A percentile compares a stretch with the other conserved stretches of the same genome.
Conservation (phyloP, 164 flowering plant genomes). For the Platanus orientalis region DNA sequence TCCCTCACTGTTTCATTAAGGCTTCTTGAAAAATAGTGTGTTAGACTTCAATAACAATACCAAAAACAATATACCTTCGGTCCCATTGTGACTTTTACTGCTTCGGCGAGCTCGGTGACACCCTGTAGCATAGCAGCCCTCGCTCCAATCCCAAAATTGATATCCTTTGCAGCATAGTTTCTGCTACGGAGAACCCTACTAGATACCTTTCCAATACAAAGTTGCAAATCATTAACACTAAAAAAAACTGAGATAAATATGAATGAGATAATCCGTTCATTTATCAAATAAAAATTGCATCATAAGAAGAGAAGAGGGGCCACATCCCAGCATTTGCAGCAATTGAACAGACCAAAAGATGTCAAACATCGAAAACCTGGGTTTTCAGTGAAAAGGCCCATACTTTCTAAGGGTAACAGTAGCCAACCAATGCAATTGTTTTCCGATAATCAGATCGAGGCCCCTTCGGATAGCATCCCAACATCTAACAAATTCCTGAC, state of each 20-base stretch:
- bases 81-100: slow-evolving; percentile 90
- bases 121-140: slow-evolving; percentile 80
- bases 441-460: neutral
- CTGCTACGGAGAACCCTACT: slow-evolving; percentile 39
- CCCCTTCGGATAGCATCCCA: neutral
- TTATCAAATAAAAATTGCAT: neutral
- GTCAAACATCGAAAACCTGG: neutral
- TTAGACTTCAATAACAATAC: neutral
- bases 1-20: neutral
- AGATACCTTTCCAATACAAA: slow-evolving; percentile 29
- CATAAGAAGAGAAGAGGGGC: neutral
- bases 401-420: no score
- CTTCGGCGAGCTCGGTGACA: slow-evolving; percentile 82
- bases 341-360: neutral
- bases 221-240: neutral
- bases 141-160: slow-evolving; percentile 65
- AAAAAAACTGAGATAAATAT: neutral
- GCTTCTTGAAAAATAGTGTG: neutral
- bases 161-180: slow-evolving; percentile 67
- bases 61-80: slow-evolving; percentile 52
- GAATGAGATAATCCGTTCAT: neutral
- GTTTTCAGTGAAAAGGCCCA: neutral
- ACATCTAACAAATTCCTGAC: neutral
- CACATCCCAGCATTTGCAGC: no score
- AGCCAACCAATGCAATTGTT: neutral